These are phyloP conservation scores for Sphagnum fallax DNA, from an alignment of 228 moss, liverwort and hornwort genomes.

Conservation along the genomic window DNA sequence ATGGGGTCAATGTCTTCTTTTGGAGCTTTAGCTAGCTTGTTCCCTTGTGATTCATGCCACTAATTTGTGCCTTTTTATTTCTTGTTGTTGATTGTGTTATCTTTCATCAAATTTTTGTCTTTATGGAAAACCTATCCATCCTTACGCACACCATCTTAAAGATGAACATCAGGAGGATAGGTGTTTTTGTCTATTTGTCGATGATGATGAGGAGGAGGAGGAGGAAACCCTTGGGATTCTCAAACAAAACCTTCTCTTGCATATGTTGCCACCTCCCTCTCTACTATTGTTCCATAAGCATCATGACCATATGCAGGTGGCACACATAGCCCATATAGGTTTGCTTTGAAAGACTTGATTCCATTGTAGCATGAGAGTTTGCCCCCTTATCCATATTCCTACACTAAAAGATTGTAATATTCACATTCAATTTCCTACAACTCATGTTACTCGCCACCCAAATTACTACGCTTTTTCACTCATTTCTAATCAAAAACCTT, in stretches of 20 bases:
- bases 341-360: conserved; percentile 34
- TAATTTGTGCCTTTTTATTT: conserved; percentile 17
- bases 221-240: conserved; percentile 13
- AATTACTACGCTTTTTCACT: no score
- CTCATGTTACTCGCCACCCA: no score
- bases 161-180: conserved; percentile 8
- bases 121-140: conserved; percentile 12
- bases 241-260: conserved; percentile 12
- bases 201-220: no score
- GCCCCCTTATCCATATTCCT: conserved; percentile 36
- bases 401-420: no score
- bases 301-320: conserved; percentile 19
- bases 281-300: conserved; percentile 4
- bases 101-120: conserved; percentile 3
- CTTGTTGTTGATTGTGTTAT: conserved; percentile 4
- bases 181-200: conserved; percentile 7
- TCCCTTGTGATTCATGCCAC: conserved; percentile 24
- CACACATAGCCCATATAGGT: conserved; percentile 17
- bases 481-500: no score
- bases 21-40: background rate
- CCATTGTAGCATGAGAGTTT: conserved; percentile 33
- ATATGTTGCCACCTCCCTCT: conserved; percentile 10
- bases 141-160: conserved; percentile 8
- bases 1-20: conserved; percentile 8
- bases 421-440: no score